These are phyloP conservation scores for Yamadazyma triangularis DNA, from an alignment of 1,139 yeast genomes.

Conservation along the genomic window DNA sequence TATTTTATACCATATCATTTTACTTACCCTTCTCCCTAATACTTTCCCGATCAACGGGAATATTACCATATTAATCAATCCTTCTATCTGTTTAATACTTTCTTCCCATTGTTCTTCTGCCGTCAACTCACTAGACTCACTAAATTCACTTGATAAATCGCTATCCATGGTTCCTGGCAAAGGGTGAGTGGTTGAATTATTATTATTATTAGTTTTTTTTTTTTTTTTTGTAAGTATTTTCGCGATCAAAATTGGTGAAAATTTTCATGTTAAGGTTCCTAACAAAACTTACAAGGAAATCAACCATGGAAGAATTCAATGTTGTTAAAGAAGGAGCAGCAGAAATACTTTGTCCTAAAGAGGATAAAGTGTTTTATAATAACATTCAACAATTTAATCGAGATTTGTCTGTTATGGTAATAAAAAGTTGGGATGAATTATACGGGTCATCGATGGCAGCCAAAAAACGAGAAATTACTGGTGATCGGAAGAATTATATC, in stretches of 20 bases:
- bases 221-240: too few relatives aligned
- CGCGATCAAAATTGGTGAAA: background rate
- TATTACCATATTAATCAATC: conserved; percentile 52
- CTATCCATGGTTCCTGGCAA: too few relatives aligned
- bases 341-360: conserved; percentile 51
- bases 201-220: too few relatives aligned
- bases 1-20: conserved; percentile 25
- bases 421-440: conserved; percentile 77
- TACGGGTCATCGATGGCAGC: conserved; percentile 16
- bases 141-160: conserved; percentile 4
- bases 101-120: conserved; percentile 85
- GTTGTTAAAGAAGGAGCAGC: conserved; percentile 79
- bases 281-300: background rate
- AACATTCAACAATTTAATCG: conserved; percentile 96
- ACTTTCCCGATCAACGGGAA: conserved; percentile 70
- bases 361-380: conserved; percentile 82
- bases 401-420: conserved; percentile 80
- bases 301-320: conserved; percentile 11
- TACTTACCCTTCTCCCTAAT: conserved; percentile 62
- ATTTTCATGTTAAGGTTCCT: background rate
- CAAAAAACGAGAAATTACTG: conserved; percentile 4
- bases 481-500: conserved; percentile 27
- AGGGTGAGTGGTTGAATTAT: too few relatives aligned
- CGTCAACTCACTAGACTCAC: conserved; percentile 13
- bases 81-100: conserved; percentile 57